Evolutionary conservation across 2,329 filamentous ascomycete species (phyloP).

Genomic region (Pseudocercospora fijiensis): DNA sequence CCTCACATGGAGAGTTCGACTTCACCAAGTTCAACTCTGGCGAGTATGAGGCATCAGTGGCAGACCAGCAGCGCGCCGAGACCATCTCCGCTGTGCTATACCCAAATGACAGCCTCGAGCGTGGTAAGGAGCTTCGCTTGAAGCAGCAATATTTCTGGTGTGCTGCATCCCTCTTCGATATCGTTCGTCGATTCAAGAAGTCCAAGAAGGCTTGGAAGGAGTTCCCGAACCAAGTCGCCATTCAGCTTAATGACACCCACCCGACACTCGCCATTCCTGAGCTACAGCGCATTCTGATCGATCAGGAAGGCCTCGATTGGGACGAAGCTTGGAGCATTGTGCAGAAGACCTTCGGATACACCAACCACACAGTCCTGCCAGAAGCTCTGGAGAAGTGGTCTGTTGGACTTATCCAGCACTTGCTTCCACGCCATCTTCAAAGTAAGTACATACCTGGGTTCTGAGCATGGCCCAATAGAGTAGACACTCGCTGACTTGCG

Average conservation of each 20-base stretch:
- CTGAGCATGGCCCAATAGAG: neutral
- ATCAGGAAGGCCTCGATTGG: conserved; percentile 89
- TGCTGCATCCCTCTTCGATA: conserved; percentile 91
- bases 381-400: conserved; percentile 99
- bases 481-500: conserved; percentile 47
- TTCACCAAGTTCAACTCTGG: conserved; percentile 99
- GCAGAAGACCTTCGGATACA: conserved; percentile 78
- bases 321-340: conserved; percentile 80
- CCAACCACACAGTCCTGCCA: conserved; percentile 95
- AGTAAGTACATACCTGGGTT: conserved; percentile 6
- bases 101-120: conserved; percentile 94
- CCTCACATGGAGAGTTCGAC: conserved; percentile 94
- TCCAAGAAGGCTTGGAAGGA: conserved; percentile 84
- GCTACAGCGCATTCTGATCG: conserved; percentile 85
- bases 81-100: conserved; percentile 97
- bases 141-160: conserved; percentile 99
- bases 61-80: conserved; percentile 97
- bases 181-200: conserved; percentile 98
- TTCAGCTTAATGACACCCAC: conserved; percentile 97
- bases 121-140: conserved; percentile 92
- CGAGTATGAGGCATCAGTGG: conserved; percentile 95
- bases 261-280: conserved; percentile 95
- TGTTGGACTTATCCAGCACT: conserved; percentile 84
- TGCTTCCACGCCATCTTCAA: conserved; percentile 80
- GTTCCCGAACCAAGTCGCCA: conserved; percentile 92